Base-by-base conservation (phyloP, 2,329 filamentous ascomycete genomes). In the Verticillium dahliae region DNA sequence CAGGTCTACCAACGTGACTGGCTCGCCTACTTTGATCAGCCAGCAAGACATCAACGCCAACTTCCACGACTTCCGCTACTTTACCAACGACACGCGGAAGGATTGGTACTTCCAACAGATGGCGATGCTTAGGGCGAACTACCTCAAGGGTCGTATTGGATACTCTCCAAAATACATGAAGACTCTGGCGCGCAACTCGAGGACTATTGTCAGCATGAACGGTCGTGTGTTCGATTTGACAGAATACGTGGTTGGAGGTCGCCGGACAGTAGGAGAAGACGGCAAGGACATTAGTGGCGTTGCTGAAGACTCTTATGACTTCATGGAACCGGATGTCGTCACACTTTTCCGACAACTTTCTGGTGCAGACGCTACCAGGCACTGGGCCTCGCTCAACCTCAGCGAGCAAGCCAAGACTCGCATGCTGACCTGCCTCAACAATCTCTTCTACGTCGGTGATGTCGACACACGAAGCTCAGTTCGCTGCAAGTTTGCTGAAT, bases 21-120 rank as follows among this genome's bases (percentile, higher is more conserved):
- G 88, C 18, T 83, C 85, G 13, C 85, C 87, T 22, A 84, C 78
- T 27, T 78, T 90, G 31, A 83, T 92, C 72, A 86, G 82, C 69
- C 79, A 75, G 35, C 81, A 83, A 4, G 93, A 98, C 70, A 66
- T 81, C 27, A 96, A 97, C 70, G 80, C 87, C 27, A 79, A 85
- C 65, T 99, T 96, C 72, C 95, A 99, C 71, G 95, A 99, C 73
- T 99, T 99, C 85, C 87, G 95, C 62, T 87, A 84, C 71, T 92
- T 85, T 71, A 91, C 85, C 38, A 91, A 92, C 66, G 91, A 97
- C 71, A 89, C 84, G 58, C 88, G 93, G 11, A 87, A 89, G 1
- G 92, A 97, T 71, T 99, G 95, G 95, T 98, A 94, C 77, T 89
- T 83, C 62, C 91, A 99, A 76, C 88, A 93, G 73, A 92, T 97